Evolutionary conservation across 768 basidiomycete genomes (phyloP), one percentile per base, ranked within the genome.

Genomic region (Daedaleopsis nitida): DNA sequence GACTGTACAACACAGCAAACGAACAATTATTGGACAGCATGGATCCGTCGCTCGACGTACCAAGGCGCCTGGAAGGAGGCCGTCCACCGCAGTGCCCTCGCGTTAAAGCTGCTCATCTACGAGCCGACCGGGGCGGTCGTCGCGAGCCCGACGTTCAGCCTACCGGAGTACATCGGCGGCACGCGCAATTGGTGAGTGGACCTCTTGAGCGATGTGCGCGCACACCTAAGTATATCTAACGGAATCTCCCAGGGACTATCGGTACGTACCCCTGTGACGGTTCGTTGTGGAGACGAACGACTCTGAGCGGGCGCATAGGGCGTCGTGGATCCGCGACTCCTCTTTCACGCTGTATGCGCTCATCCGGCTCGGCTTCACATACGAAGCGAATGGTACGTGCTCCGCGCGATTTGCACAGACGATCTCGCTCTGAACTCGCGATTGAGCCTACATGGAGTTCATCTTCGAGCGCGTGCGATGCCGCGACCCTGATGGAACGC

Each of bases 271-370:
- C 19, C 47, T 14, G 21, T 43, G 27, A n/a, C 21, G 21, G 24
- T 17, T 50, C 10, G 37, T 24, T n/a, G 17, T 24, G 1, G 49
- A n/a, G 3, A 38, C 51, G 39, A 3, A 13, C 39, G 11, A 3
- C 17, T 3, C 39, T 42, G 39, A 42, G 39, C 39, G 4, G 5
- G 11, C 3, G 39, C 4, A 21, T 62, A 89, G 90, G 21, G 87
- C 86, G 3, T 91, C 89, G 0, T 94, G 92, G 91, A 93, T 98
- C 69, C 87, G 96, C n/a, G 96, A 99, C 70, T 89, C 94, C 0
- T 92, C 91, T 0, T 99, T 99, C 79, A 94, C 94, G 0, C 82
- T 98, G 6, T 99, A 98, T 69, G 96, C 96, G 0, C 81, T 98
- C 42, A 88, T 98, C 59, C 83, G 97, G 42, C 82, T 98, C 0